phyloP scores from a whole-genome alignment of 1,139 yeast species.

The Suhomyces yuchorum region DNA sequence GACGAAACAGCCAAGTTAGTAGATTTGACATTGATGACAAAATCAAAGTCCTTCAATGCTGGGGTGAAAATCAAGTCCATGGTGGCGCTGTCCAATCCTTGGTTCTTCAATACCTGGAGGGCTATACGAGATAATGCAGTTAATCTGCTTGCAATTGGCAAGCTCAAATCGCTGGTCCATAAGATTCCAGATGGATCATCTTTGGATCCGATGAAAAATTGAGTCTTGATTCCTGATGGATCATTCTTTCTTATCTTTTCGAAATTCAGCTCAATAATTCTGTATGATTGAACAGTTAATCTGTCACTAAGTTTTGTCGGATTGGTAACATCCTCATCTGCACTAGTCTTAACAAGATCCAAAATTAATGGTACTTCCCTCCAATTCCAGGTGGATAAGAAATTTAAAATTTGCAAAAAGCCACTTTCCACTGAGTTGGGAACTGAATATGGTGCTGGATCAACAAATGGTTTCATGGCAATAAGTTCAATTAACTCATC shows the following conservation, averaged over 20 bases:
- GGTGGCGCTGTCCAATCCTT: slow-evolving; percentile 48
- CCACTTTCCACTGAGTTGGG: slow-evolving; percentile 84
- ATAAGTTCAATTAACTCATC: slow-evolving; percentile 83
- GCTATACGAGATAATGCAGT: slow-evolving; percentile 88
- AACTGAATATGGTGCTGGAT: slow-evolving; percentile 76
- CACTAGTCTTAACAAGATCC: slow-evolving; percentile 62
- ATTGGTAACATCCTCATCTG: slow-evolving; percentile 15
- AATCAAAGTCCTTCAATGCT: slow-evolving; percentile 80
- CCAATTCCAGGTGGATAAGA: slow-evolving; percentile 91
- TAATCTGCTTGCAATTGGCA: slow-evolving; percentile 83
- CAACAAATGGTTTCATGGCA: slow-evolving; percentile 82
- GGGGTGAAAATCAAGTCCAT: slow-evolving; percentile 71
- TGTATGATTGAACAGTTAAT: slow-evolving; percentile 62
- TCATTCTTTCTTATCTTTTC: slow-evolving; percentile 68
- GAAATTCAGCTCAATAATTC: slow-evolving; percentile 65
- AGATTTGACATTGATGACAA: slow-evolving; percentile 62
- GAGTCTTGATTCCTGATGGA: slow-evolving; percentile 78
- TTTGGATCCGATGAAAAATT: slow-evolving; percentile 78
- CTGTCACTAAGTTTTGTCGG: slow-evolving; percentile 58
- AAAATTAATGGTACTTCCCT: slow-evolving; percentile 79
- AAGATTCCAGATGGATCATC: slow-evolving; percentile 81
- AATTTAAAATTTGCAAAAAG: slow-evolving; percentile 70
- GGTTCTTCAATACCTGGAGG: slow-evolving; percentile 48
- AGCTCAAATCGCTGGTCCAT: slow-evolving; percentile 72
- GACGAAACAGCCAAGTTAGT: slow-evolving; percentile 46